phyloP scores from a whole-genome alignment of 805 yeast species.

The Cephaloascus albidus region DNA sequence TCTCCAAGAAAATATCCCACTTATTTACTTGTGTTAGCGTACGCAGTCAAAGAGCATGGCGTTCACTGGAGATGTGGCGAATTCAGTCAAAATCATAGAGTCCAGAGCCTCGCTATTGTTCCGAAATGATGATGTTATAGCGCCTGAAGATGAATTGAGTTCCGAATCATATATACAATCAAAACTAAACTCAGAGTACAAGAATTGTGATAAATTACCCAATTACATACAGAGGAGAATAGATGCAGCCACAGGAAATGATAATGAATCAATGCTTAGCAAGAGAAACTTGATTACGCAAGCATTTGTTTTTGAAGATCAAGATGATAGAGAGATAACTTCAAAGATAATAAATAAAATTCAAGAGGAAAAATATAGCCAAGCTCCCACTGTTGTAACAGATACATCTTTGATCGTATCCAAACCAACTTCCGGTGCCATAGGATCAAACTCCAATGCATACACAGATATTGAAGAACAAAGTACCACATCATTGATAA shows the following conservation, averaged over 20 bases:
- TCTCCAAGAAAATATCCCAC: too few species aligned
- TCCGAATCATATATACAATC: background rate
- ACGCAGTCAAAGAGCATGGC: too few species aligned
- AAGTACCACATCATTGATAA: background rate
- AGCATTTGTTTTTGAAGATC: background rate
- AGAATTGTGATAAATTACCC: background rate
- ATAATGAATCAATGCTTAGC: background rate
- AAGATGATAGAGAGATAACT: too few species aligned
- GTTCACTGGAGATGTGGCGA: too few species aligned
- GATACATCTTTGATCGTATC: background rate
- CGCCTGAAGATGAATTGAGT: background rate
- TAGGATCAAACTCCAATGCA: background rate
- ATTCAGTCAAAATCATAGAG: too few species aligned
- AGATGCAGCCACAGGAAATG: background rate
- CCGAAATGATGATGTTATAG: too few species aligned
- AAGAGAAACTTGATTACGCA: background rate
- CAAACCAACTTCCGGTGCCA: background rate
- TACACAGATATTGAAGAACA: background rate
- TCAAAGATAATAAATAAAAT: too few species aligned
- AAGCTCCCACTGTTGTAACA: background rate
- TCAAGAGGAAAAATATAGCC: background rate
- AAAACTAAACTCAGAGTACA: background rate
- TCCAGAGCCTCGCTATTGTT: too few species aligned
- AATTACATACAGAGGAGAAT: background rate
- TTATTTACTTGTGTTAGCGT: too few species aligned